Conservation (phyloP, 306 rosid species). For the Pterocarpus macrocarpus region DNA sequence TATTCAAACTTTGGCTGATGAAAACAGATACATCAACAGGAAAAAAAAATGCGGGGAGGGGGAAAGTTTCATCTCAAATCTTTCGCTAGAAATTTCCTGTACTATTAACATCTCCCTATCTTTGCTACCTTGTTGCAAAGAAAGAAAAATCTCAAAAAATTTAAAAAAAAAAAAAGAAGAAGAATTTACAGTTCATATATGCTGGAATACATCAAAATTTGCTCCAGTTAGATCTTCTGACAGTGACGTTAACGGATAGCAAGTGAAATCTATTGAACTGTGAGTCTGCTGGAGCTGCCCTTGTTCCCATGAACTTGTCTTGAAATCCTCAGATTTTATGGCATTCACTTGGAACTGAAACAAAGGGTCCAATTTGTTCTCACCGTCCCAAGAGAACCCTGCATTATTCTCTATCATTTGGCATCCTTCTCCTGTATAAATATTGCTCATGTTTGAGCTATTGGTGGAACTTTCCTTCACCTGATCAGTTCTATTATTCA, state of each 20-base stretch:
- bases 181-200: slow-evolving; percentile 70
- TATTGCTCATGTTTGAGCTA: slow-evolving; percentile 75
- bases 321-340: slow-evolving; percentile 77
- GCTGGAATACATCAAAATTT: slow-evolving; percentile 85
- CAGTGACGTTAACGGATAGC: slow-evolving; percentile 83
- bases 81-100: slow-evolving; percentile 63
- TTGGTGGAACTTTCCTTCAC: slow-evolving; percentile 86
- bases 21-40: slow-evolving; percentile 61
- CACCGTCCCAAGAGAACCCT: slow-evolving; percentile 68
- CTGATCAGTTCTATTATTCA: slow-evolving; percentile 52
- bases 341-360: slow-evolving; percentile 67
- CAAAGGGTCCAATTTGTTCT: slow-evolving; percentile 66
- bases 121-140: slow-evolving; percentile 46
- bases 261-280: slow-evolving; percentile 71
- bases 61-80: slow-evolving; percentile 55
- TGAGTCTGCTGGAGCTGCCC: slow-evolving; percentile 58
- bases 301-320: slow-evolving; percentile 67
- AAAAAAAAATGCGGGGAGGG: slow-evolving; percentile 24
- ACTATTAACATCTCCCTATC: slow-evolving; percentile 76
- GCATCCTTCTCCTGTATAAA: slow-evolving; percentile 62
- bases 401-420: slow-evolving; percentile 57
- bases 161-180: slow-evolving; percentile 8
- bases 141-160: slow-evolving; percentile 34
- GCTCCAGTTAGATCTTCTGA: slow-evolving; percentile 78
- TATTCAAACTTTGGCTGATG: slow-evolving; percentile 61